These are phyloP conservation scores for Fusarium sp. DNA, from an alignment of 2,329 filamentous ascomycete species.

Conservation along the genomic window DNA sequence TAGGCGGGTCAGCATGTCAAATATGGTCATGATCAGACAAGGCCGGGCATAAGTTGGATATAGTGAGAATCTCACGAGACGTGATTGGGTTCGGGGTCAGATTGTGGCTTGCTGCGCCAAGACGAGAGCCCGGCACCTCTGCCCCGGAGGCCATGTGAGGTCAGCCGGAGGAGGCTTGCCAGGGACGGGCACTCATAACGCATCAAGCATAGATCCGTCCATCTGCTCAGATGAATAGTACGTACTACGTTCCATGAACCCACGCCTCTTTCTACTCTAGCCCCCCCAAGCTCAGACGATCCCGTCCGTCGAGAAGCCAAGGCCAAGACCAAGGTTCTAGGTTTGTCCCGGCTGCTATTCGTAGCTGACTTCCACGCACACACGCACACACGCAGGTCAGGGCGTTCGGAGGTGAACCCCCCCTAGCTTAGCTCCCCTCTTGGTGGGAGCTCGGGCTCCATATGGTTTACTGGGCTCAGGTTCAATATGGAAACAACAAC, in stretches of 20 bases:
- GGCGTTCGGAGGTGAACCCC: background rate
- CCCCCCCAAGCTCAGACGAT: background rate
- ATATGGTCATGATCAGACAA: background rate
- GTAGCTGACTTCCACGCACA: background rate
- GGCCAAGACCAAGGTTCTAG: background rate
- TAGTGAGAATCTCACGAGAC: background rate
- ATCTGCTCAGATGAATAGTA: background rate
- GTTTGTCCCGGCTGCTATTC: background rate
- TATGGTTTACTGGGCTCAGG: background rate
- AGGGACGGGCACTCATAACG: background rate
- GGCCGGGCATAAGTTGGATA: constrained; percentile 7
- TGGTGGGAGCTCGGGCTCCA: background rate
- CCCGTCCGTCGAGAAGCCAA: background rate
- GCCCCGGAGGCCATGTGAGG: background rate
- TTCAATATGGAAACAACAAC: background rate
- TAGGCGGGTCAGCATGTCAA: background rate
- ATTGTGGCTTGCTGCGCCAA: constrained; percentile 1
- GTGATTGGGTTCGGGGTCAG: background rate
- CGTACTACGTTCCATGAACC: background rate
- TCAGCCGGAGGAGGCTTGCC: background rate
- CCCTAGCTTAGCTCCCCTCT: background rate
- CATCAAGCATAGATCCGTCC: background rate
- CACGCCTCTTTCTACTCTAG: background rate
- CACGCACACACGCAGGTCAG: background rate
- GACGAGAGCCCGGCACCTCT: background rate